These are phyloP conservation scores for Calocera cornea DNA, from an alignment of 768 basidiomycete species.

Conservation along the genomic window DNA sequence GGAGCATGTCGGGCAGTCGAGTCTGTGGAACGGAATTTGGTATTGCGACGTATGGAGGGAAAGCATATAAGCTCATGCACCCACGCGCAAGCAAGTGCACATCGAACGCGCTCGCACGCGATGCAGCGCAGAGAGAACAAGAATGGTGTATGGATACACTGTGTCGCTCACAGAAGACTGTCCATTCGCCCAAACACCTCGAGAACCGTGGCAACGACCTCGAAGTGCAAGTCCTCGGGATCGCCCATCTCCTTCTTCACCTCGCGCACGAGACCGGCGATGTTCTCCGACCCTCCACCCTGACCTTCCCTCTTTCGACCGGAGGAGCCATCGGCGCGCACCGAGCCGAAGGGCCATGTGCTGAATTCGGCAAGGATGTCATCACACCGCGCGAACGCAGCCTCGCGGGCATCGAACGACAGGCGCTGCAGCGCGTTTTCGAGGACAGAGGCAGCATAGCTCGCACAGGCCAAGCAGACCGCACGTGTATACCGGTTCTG, in stretches of 20 bases:
- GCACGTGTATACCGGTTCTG: slow-evolving; percentile 70
- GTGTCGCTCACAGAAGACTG: slow-evolving; percentile 46
- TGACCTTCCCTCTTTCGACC: slow-evolving; percentile 27
- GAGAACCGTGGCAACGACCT: slow-evolving; percentile 81
- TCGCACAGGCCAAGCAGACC: slow-evolving; percentile 76
- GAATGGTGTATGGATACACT: not conserved
- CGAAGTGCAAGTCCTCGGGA: slow-evolving; percentile 75
- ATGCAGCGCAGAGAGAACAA: not conserved
- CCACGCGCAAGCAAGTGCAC: not conserved
- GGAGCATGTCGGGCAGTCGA: not conserved
- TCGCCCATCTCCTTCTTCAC: slow-evolving; percentile 56
- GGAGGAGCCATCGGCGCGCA: slow-evolving; percentile 13
- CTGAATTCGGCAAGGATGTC: slow-evolving; percentile 87
- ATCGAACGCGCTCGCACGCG: too few species aligned
- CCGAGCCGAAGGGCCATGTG: slow-evolving; percentile 66
- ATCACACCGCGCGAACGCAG: slow-evolving; percentile 84
- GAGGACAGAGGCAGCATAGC: slow-evolving; percentile 87
- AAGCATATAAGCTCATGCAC: not conserved
- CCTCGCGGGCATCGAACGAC: slow-evolving; percentile 85
- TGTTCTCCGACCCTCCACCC: slow-evolving; percentile 42
- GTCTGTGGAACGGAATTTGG: not conserved
- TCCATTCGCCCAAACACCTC: slow-evolving; percentile 90
- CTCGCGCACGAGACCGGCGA: slow-evolving; percentile 61
- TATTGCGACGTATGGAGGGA: not conserved
- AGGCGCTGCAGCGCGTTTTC: slow-evolving; percentile 86